These are phyloP conservation scores for Hypomyces perniciosus DNA, from an alignment of 2,329 filamentous ascomycete species.

Conservation along the genomic window DNA sequence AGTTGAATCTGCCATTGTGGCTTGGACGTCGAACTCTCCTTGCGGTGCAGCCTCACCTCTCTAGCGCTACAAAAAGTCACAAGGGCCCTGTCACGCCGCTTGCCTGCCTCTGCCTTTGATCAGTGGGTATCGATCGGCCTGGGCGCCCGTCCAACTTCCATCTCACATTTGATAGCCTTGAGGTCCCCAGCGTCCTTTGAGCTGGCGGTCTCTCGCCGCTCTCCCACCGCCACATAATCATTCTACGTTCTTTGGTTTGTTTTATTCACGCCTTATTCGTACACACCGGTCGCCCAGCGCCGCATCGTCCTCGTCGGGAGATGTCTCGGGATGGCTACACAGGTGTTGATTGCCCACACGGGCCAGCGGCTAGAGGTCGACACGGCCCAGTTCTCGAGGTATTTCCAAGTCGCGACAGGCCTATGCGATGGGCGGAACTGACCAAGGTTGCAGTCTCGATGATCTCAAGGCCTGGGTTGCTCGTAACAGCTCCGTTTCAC, in stretches of 20 bases:
- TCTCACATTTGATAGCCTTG: not conserved
- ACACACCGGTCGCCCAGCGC: conserved; percentile 20
- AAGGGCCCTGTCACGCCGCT: conserved; percentile 28
- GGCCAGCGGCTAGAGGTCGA: conserved; percentile 80
- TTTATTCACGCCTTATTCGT: not conserved
- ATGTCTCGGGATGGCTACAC: conserved; percentile 73
- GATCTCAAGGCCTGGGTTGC: conserved; percentile 78
- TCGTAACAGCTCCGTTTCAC: conserved; percentile 64
- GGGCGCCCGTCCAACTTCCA: too few relatives aligned
- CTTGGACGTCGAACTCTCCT: not conserved
- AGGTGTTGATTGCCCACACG: conserved; percentile 88
- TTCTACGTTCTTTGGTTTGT: not conserved
- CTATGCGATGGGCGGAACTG: conserved; percentile 1
- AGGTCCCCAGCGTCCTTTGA: not conserved
- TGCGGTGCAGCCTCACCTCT: not conserved
- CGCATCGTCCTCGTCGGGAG: conserved; percentile 29
- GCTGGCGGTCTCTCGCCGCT: not conserved
- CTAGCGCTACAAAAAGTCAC: conserved; percentile 20
- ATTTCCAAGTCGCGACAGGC: conserved; percentile 25
- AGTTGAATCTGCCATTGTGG: conserved; percentile 1
- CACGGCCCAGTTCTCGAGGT: conserved; percentile 69
- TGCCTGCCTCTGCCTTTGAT: not conserved
- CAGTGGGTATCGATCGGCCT: too few relatives aligned
- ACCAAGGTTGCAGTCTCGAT: conserved; percentile 57
- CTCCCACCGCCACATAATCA: not conserved